Conservation (phyloP, 139 green algal genomes). For the Chlamydomonas urium region DNA sequence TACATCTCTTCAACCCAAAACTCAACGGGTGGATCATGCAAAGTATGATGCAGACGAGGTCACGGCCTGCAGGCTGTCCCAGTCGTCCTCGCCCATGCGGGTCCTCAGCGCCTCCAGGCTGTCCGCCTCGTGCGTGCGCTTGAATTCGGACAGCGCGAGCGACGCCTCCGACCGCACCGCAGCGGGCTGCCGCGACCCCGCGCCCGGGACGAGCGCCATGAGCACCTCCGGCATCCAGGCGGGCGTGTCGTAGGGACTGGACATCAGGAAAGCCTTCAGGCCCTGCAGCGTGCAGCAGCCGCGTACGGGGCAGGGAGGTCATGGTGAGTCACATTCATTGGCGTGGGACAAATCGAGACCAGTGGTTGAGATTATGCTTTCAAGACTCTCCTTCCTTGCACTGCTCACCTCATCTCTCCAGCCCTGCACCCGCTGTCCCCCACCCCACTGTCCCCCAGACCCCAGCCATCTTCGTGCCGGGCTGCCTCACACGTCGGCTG, state of each 20-base stretch:
- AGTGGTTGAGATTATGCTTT: too few relatives aligned
- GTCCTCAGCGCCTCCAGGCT: slow-evolving; percentile 47
- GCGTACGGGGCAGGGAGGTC: neutral
- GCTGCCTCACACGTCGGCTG: too few relatives aligned
- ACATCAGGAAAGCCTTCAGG: slow-evolving; percentile 76
- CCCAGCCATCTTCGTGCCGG: too few relatives aligned
- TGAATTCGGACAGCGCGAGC: slow-evolving; percentile 24
- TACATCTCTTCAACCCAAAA: too few relatives aligned
- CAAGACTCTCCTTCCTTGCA: too few relatives aligned
- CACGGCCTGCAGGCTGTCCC: slow-evolving; percentile 69
- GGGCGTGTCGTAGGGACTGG: slow-evolving; percentile 79
- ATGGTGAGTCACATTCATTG: too few relatives aligned
- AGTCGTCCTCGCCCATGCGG: slow-evolving; percentile 61
- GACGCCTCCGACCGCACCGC: slow-evolving; percentile 28
- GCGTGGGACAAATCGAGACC: too few relatives aligned
- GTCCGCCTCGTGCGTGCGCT: slow-evolving; percentile 30
- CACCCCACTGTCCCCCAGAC: too few relatives aligned
- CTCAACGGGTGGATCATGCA: too few relatives aligned
- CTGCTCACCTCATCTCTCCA: too few relatives aligned
- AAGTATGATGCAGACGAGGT: slow-evolving; percentile 71
- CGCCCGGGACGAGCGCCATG: slow-evolving; percentile 56
- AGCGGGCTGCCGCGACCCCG: slow-evolving; percentile 6
- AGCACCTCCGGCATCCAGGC: slow-evolving; percentile 76
- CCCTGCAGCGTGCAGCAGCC: slow-evolving; percentile 52
- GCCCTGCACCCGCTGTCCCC: too few relatives aligned